Evolutionary conservation across 441 rosid species (phyloP).

Genomic region (Corymbia calophylla): DNA sequence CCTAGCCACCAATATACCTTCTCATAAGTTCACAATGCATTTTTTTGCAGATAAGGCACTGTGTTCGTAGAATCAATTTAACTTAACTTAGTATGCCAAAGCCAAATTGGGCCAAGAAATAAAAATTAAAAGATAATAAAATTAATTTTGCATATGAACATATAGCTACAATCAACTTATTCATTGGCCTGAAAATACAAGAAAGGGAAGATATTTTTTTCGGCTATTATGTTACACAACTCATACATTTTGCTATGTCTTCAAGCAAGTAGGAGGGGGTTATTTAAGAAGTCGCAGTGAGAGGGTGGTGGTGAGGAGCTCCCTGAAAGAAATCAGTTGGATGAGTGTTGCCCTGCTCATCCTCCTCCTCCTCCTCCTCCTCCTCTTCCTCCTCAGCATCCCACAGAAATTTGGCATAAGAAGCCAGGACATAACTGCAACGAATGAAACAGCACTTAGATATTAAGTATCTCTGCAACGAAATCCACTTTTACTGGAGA

Average conservation of each 20-base stretch:
- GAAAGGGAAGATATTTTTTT: background rate
- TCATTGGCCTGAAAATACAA: background rate
- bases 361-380: conserved; percentile 26
- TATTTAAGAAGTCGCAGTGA: conserved; percentile 18
- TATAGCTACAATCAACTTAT: background rate
- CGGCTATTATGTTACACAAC: background rate
- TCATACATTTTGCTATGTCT: background rate
- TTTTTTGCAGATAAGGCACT: background rate
- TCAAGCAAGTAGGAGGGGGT: background rate
- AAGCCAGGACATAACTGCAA: conserved; percentile 52
- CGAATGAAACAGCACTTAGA: background rate
- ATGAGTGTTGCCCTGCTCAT: background rate
- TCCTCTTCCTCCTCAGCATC: conserved; percentile 51
- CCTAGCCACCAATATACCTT: background rate
- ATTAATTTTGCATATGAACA: background rate
- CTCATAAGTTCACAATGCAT: background rate
- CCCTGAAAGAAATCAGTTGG: conserved; percentile 12
- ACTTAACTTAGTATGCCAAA: background rate
- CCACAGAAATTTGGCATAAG: conserved; percentile 67
- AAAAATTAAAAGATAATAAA: background rate
- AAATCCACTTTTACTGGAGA: background rate
- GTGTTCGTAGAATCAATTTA: background rate
- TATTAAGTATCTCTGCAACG: background rate
- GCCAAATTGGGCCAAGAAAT: background rate
- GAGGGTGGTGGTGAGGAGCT: conserved; percentile 10